Conservation (phyloP, 305 asterid species). For the Andrographis paniculata region DNA sequence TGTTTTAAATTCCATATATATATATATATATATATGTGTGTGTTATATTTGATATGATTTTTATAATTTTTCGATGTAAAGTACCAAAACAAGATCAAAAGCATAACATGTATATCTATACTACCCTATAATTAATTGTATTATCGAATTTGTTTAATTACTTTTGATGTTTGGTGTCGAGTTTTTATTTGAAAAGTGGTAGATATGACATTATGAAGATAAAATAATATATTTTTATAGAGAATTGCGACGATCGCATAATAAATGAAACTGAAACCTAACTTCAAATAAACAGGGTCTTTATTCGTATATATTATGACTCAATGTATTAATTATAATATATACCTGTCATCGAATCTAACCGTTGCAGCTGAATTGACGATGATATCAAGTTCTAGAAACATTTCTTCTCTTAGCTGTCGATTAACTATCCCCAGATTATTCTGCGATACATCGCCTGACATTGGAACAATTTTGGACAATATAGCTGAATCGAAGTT, state of each 20-base stretch:
- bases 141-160: too few relatives aligned
- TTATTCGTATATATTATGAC: not conserved
- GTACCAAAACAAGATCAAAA: not conserved
- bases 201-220: too few relatives aligned
- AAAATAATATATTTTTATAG: too few relatives aligned
- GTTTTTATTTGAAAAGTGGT: too few relatives aligned
- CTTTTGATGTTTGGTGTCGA: too few relatives aligned
- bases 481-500: slow-evolving; percentile 13
- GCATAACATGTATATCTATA: too few relatives aligned
- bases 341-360: slow-evolving; percentile 50
- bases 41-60: too few relatives aligned
- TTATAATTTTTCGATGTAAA: too few relatives aligned
- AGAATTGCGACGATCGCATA: too few relatives aligned
- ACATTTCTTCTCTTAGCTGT: slow-evolving; percentile 28
- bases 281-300: not conserved
- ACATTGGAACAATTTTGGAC: slow-evolving; percentile 28
- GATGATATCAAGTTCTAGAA: slow-evolving; percentile 31
- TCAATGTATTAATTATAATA: not conserved
- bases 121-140: too few relatives aligned
- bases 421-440: slow-evolving; percentile 34
- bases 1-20: not conserved
- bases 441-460: slow-evolving; percentile 38
- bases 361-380: slow-evolving; percentile 58
- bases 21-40: too few relatives aligned
- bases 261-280: too few relatives aligned